Percentiles rank a stretch among this genome's conserved stretches.
Evolutionary conservation across 208 protist genomes (phyloP).

Genomic region (Entamoeba invadens): DNA sequence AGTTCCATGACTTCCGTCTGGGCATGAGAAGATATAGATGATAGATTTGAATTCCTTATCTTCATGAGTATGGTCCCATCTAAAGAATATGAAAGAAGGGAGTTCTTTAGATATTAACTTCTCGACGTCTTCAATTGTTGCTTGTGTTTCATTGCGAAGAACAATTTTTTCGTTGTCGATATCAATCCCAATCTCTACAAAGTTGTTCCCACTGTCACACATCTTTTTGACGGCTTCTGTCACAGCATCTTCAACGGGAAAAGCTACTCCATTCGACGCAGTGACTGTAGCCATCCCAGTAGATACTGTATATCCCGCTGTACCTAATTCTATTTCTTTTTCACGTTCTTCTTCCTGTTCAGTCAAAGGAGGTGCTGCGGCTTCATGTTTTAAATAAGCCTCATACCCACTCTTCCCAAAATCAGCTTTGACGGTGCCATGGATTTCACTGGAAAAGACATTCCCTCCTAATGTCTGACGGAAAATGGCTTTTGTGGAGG

Average conservation of each 20-base stretch:
- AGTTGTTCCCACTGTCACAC: not conserved
- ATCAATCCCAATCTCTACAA: not conserved
- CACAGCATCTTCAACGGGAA: not conserved
- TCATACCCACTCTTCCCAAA: not conserved
- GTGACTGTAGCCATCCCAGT: not conserved
- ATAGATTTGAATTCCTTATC: not conserved
- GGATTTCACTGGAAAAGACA: not conserved
- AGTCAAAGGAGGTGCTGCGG: not conserved
- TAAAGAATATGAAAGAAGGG: not conserved
- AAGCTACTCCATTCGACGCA: not conserved
- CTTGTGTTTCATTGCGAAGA: not conserved
- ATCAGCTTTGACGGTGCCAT: not conserved
- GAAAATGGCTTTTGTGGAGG: not conserved
- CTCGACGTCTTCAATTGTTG: not conserved
- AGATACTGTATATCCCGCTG: not conserved
- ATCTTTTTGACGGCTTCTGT: not conserved
- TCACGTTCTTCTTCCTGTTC: not conserved
- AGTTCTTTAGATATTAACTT: not conserved
- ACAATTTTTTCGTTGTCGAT: not conserved
- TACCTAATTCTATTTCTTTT: not conserved
- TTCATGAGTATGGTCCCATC: not conserved
- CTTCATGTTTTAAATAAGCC: not conserved
- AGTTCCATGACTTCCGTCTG: not conserved
- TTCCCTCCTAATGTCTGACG: not conserved
- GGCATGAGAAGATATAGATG: not conserved